Base-by-base conservation (phyloP, 2,329 filamentous ascomycete genomes). In the Paracoccidioides lutzii region DNA sequence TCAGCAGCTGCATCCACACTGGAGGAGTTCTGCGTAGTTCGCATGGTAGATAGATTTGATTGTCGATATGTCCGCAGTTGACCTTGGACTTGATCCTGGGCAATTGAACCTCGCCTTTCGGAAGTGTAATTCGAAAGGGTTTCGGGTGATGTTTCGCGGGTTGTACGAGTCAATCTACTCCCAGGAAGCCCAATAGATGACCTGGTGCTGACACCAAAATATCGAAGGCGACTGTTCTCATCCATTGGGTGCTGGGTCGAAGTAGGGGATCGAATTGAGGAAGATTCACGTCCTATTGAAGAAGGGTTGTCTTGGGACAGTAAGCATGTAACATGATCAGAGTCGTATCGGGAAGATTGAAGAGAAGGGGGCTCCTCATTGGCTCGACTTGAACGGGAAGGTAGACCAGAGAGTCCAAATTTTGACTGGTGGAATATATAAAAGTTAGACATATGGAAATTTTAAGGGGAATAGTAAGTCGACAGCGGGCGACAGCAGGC, bases 161-260 rank as follows among this genome's bases (percentile, higher is more conserved):
- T 69, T 53, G 65, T 62, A 46, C 68, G 69, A 61, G 66, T 67
- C 15, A 72, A 61, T 57, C 68, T 64, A 59, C 65, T 71, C 53
- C 68, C 65, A 10, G 69, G 67, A 5, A 67, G 53, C 12, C 70
- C 70, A 55, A 71, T 63, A 6, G 64, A 64, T 1, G 71, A 72
- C 60, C 69, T 66, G 43, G 71, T 61, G 49, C 69, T 64, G 14
- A 65, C 63, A 53, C 60, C 64, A 14, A 65, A 66, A 57, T 71
- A 69, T 53, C 68, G 67, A 37, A 65, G 59, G 14, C 70, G 69
- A 57, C 59, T 61, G 30, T 65, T 57, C 5, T 73, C 71, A 9
- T 74, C 71, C 3, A 72, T 62, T 15, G 71, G 70, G 57, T 72
- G 70, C 56, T 72, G 71, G 35, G 66, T 65, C 9, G 70, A 69